phyloP scores from a whole-genome alignment of 148 eudicot species.

The Silene latifolia region DNA sequence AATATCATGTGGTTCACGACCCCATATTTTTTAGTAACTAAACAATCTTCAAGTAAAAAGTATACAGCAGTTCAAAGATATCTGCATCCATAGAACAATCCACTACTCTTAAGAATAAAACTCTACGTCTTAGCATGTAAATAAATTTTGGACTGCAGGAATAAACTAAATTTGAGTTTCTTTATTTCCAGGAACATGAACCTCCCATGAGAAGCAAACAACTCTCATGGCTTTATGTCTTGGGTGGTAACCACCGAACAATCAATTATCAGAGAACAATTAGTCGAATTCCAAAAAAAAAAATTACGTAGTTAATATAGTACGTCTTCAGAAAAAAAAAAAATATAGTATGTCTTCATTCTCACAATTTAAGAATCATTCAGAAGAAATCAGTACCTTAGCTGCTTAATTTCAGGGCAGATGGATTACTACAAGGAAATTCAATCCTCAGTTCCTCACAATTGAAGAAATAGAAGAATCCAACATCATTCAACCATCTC shows the following conservation, averaged over 20 bases:
- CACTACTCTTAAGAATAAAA: not conserved
- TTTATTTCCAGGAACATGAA: too few species aligned
- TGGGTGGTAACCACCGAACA: too few species aligned
- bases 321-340: too few species aligned
- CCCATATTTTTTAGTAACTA: not conserved
- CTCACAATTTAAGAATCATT: not conserved
- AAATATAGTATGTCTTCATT: not conserved
- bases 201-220: not conserved
- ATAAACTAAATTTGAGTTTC: too few species aligned
- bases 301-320: too few species aligned
- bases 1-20: not conserved
- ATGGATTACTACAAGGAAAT: not conserved
- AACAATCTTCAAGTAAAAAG: not conserved
- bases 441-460: not conserved
- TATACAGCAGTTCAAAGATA: not conserved
- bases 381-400: too few species aligned
- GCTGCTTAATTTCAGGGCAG: not conserved
- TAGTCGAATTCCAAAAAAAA: too few species aligned
- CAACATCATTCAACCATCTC: not conserved
- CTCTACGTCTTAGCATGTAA: not conserved
- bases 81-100: not conserved
- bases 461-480: not conserved
- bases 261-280: not conserved
- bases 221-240: not conserved
- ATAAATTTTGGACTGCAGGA: not conserved